phyloP scores from a whole-genome alignment of 352 stramenopile species.

The Globisporangium barbulae region DNA sequence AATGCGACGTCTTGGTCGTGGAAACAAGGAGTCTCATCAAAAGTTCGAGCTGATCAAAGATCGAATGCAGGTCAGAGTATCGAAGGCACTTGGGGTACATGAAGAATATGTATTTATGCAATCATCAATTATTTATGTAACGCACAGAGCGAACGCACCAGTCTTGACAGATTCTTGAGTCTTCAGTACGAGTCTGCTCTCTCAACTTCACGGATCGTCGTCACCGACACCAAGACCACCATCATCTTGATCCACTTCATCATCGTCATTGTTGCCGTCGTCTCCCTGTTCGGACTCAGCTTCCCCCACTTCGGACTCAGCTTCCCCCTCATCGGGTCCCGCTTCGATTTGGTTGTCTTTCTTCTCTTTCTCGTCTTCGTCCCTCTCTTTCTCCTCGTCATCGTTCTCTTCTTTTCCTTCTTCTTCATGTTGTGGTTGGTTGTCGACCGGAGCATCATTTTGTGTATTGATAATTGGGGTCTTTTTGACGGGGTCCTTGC shows the following conservation, averaged over 20 bases:
- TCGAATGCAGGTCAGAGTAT: not conserved
- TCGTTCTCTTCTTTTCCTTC: constrained; percentile 1
- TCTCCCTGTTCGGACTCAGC: constrained; percentile 6
- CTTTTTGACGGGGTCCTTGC: constrained; percentile 5
- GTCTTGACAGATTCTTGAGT: not conserved
- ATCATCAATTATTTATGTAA: not conserved
- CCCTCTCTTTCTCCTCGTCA: constrained; percentile 11
- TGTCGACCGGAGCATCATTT: not conserved
- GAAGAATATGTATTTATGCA: not conserved
- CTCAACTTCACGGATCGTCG: not conserved
- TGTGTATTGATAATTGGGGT: not conserved
- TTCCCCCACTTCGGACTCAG: constrained; percentile 5
- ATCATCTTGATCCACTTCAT: not conserved
- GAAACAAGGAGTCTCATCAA: not conserved
- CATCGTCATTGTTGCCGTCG: not conserved
- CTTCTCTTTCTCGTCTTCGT: constrained; percentile 5
- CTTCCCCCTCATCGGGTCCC: not conserved
- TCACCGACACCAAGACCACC: not conserved
- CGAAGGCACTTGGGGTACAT: not conserved
- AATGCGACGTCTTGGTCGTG: not conserved
- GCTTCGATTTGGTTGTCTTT: not conserved
- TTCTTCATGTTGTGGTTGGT: constrained; percentile 7
- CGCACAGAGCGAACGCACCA: not conserved
- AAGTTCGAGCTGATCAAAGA: not conserved
- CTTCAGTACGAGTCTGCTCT: not conserved